A percentile compares a stretch with the other conserved stretches of the same genome.
These are phyloP conservation scores for Astragalus glycyphyllos DNA, from an alignment of 306 rosid genomes.

Conservation along the genomic window DNA sequence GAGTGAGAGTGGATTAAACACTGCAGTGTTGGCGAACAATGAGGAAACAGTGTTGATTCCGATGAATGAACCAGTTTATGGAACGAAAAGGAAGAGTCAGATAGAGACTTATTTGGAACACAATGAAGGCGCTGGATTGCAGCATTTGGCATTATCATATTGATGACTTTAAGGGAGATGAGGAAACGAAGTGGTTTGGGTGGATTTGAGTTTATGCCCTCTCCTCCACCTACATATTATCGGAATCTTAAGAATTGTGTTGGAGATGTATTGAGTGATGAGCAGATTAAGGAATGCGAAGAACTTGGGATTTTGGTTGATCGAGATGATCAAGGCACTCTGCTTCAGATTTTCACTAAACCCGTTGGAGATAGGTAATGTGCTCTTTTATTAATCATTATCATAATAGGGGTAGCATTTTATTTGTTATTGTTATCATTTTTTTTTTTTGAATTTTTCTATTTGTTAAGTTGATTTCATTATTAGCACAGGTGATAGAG, in stretches of 20 bases:
- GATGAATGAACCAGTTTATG: constrained; percentile 85
- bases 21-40: constrained; percentile 75
- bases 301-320: constrained; percentile 94
- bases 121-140: constrained; percentile 90
- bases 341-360: constrained; percentile 95
- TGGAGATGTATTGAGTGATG: constrained; percentile 72
- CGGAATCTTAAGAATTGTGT: constrained; percentile 68
- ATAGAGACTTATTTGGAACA: constrained; percentile 93
- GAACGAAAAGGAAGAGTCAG: constrained; percentile 91
- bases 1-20: constrained; percentile 87
- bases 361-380: constrained; percentile 86
- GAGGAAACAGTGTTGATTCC: constrained; percentile 80
- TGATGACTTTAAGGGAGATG: constrained; percentile 84
- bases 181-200: constrained; percentile 67
- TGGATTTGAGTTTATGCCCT: constrained; percentile 93
- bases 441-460: background rate
- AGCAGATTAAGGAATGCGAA: constrained; percentile 80
- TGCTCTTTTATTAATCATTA: background rate
- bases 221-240: constrained; percentile 92
- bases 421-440: background rate
- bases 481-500: background rate
- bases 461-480: background rate
- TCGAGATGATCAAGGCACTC: constrained; percentile 88
- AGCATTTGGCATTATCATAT: constrained; percentile 83
- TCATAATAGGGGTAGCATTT: background rate